Evolutionary conservation across 768 basidiomycete genomes (phyloP), one percentile per base, ranked within the genome.

Genomic region (Leccinum boreale): DNA sequence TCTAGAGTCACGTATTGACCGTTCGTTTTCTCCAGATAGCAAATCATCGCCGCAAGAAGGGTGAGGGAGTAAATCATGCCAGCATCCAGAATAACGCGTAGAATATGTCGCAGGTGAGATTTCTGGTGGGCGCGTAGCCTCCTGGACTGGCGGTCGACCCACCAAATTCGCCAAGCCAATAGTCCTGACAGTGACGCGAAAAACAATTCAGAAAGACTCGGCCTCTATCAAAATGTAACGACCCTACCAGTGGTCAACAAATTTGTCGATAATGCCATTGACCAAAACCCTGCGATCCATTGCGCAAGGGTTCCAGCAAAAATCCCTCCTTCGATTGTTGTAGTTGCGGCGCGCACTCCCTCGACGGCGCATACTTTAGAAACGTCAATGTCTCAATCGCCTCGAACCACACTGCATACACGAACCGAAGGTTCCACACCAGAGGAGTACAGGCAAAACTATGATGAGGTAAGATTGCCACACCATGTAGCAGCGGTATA

Each of bases 61-160:
- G 74, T 70, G 52, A 73, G 2, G 2, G 75, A 75, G 59, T 78
- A 78, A 8, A 78, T 64, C 8, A 64, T 62, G 21, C 76, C 77
- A 14, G 75, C 71, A 50, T 78, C 77, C 50, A 77, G 53, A 47
- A 77, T 62, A 26, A 75, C 64, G 26, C 59, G 58, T 8, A 78
- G 52, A 23, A 62, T 17, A 6, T 60, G 57, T n/a, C 62, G 59
- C 12, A 64, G 49, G 7, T 59, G 52, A 1, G 62, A 64, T 17
- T 29, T 53, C 29, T 50, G 36, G 15, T 29, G 14, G n/a, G 56
- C 24, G n/a, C 39, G 35, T 4, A 75, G 42, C 29, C 53, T 63
- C 14, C 51, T 58, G 6, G 66, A 56, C 11, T 53, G 60, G 8
- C 60, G 55, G 21, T 73, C 72, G 21, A 69, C 67, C 5, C 58